Base-by-base conservation (phyloP, 495 filamentous ascomycete genomes). In the Daldinia vernicosa region DNA sequence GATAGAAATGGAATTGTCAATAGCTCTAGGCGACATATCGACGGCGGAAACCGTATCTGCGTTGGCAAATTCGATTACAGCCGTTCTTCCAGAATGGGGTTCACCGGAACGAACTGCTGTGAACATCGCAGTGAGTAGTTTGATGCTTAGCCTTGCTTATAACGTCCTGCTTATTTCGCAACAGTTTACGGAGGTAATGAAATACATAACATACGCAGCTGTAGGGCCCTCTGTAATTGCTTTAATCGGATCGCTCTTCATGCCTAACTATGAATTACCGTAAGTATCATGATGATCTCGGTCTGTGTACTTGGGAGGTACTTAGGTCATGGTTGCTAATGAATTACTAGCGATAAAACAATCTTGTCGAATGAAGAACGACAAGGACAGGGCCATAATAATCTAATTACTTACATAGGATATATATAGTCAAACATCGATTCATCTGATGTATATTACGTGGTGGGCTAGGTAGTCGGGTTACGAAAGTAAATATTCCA, bases 181-280 rank as follows among this genome's bases (percentile, higher is more conserved):
- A 12, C 66, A 84, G 81, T 84, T 81, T 59, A 83, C 81, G 1
- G 79, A 82, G 73, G 80, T 84, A 5, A 77, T 84, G 78, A 77
- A 78, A 51, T 82, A 80, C 52, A 81, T 84, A 58, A 84, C 83
- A 2, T 82, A 82, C 53, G 78, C 82, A n/a, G 81, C 82, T 0
- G 62, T 84, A 30, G 82, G 76, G 4, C 74, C 80, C 28, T 79
- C 81, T 8, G 76, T 75, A 4, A 76, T 79, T 0, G 79, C 80
- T 6, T 71, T 84, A 0, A 63, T 84, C 12, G 60, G 82, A 9
- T 68, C 78, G 19, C 66, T 80, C 40, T 76, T 84, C 28, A 77
- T 84, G 75, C 81, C 83, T 4, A 79, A 84, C 54, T 79, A 78
- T 47, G 77, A 79, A 67, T 74, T 84, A 14, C 79, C 80, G 80